Conservation (phyloP, 2,329 filamentous ascomycete species). For the Sporothrix pseudoabietina region DNA sequence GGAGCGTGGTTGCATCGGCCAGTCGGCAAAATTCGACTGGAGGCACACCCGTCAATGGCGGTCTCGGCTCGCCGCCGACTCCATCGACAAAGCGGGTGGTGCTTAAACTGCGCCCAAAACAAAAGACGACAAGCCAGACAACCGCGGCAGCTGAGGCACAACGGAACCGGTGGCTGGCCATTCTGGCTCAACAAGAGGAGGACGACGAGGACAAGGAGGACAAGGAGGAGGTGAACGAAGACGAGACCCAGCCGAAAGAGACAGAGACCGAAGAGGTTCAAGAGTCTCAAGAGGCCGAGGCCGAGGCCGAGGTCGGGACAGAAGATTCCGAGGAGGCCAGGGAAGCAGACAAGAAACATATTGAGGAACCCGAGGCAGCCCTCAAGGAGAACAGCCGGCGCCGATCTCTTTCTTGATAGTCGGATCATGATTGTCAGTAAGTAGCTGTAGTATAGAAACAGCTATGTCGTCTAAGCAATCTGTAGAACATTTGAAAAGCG, state of each 20-base stretch:
- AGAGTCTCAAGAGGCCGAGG: neutral
- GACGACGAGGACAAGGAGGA: neutral
- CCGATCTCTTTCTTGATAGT: neutral
- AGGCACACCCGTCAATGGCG: neutral
- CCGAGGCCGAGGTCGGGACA: neutral
- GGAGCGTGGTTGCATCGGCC: conserved; percentile 26
- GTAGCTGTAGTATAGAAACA: no score
- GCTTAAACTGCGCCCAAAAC: conserved; percentile 22
- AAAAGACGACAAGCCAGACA: neutral
- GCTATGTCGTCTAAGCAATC: no score
- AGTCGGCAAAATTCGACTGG: neutral
- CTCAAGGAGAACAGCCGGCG: neutral
- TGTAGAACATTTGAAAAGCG: neutral
- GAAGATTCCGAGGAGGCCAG: neutral
- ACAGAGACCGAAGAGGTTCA: neutral
- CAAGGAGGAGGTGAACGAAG: neutral
- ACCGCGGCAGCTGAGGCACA: neutral
- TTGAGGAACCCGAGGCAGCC: neutral
- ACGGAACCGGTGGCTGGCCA: conserved; percentile 26
- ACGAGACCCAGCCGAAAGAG: neutral
- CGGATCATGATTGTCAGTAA: neutral
- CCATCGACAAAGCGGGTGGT: neutral
- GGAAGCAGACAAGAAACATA: neutral
- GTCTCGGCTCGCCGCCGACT: neutral
- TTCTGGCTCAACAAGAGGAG: conserved; percentile 27